Evolutionary conservation across 2,329 filamentous ascomycete genomes (phyloP).

Genomic region (Cladophialophora carrionii): DNA sequence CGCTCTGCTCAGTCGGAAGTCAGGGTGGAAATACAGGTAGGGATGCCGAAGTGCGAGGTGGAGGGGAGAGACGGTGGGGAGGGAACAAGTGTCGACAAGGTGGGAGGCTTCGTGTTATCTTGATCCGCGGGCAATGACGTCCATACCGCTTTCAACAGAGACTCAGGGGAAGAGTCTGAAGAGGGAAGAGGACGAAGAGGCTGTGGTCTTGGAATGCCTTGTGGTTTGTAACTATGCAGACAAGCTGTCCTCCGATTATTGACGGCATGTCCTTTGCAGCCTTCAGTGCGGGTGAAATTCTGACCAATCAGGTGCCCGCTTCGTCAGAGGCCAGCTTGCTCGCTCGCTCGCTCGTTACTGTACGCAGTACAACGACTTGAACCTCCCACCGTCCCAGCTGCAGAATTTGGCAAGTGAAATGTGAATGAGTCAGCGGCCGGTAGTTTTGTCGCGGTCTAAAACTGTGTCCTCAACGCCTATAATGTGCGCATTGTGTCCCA

Average conservation of each 20-base stretch:
- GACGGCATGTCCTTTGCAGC: conserved; percentile 20
- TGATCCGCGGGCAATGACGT: conserved; percentile 16
- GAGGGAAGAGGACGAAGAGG: conserved; percentile 1
- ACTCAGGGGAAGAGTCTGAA: not conserved
- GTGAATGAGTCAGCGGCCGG: not conserved
- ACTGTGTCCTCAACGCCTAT: not conserved
- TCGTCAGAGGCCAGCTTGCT: not conserved
- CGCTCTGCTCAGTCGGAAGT: not conserved
- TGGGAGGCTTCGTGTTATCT: conserved; percentile 22
- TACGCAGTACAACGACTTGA: not conserved
- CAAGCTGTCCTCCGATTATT: conserved; percentile 30
- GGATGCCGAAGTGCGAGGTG: conserved; percentile 10
- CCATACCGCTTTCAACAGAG: conserved; percentile 19
- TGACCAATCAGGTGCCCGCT: conserved; percentile 25
- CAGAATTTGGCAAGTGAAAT: not conserved
- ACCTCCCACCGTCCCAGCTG: not conserved
- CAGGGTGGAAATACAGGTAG: not conserved
- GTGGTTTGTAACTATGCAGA: conserved; percentile 20
- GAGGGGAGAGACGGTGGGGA: conserved; percentile 23
- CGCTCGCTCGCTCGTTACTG: not conserved
- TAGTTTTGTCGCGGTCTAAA: not conserved
- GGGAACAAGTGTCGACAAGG: conserved; percentile 20
- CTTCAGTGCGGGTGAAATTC: conserved; percentile 20
- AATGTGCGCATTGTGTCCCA: not conserved
- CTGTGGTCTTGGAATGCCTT: conserved; percentile 7